Percentiles rank a stretch among this genome's conserved stretches.
Evolutionary conservation across 208 protist genomes (phyloP).

Genomic region (Naegleria gruberi): DNA sequence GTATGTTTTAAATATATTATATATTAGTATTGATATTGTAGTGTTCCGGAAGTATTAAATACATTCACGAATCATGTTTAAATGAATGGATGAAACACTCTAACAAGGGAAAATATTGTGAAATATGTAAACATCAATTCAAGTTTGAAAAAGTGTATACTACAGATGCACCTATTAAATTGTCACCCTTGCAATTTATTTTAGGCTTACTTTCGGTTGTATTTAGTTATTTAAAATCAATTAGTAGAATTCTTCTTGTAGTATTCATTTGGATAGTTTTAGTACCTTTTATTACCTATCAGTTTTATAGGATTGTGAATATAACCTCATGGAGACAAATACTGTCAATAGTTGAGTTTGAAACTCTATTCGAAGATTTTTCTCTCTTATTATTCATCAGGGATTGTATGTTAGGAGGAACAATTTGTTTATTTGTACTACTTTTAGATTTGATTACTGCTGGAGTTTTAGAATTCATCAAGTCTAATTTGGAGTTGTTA

Average conservation of each 20-base stretch:
- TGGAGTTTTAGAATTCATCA: background rate
- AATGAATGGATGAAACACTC: constrained; percentile 13
- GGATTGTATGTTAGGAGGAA: background rate
- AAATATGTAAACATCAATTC: constrained; percentile 10
- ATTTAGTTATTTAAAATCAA: background rate
- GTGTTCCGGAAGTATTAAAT: constrained; percentile 10
- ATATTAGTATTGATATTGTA: background rate
- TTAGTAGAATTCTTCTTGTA: background rate
- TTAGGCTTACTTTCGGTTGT: background rate
- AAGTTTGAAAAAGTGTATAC: constrained; percentile 2
- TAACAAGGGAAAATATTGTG: background rate
- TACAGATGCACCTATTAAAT: background rate
- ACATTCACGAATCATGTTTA: background rate
- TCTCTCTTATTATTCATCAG: background rate
- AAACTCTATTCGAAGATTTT: background rate
- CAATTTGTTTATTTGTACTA: background rate
- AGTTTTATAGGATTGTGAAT: background rate
- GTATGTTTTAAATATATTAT: background rate
- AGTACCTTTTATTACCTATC: background rate
- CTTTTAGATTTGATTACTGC: background rate
- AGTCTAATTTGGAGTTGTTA: background rate
- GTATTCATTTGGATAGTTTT: background rate
- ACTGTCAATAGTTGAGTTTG: background rate
- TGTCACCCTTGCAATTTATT: background rate
- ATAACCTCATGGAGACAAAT: background rate